Evolutionary conservation across 106 monocot species (phyloP).

Genomic region (Triglochin maritima): DNA sequence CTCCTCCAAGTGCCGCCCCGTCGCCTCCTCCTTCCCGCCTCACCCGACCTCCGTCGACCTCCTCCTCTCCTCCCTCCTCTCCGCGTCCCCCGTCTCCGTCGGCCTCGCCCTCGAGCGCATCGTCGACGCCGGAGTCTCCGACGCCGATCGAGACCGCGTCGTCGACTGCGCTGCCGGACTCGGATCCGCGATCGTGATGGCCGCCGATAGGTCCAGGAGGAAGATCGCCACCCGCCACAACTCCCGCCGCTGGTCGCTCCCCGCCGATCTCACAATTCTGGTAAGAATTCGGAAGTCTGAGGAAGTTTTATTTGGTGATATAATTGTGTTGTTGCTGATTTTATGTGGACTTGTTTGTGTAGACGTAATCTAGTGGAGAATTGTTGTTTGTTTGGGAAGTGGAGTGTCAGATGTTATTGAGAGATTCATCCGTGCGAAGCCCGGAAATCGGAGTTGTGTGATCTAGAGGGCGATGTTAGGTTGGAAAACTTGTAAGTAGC

Average conservation of each 20-base stretch:
- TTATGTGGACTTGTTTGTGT: not conserved
- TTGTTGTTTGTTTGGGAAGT: not conserved
- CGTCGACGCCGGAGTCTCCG: not conserved
- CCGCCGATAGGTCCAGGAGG: not conserved
- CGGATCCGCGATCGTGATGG: not conserved
- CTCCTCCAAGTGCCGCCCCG: too few species aligned
- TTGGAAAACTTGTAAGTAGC: too few species aligned
- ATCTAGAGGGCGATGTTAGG: too few species aligned
- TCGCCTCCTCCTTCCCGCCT: not conserved
- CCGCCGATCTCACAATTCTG: conserved; percentile 3
- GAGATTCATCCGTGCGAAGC: too few species aligned
- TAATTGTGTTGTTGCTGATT: not conserved
- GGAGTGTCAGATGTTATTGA: too few species aligned
- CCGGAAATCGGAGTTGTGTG: too few species aligned
- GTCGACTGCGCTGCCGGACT: not conserved
- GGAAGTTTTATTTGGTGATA: not conserved
- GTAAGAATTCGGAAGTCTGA: not conserved
- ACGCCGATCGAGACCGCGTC: not conserved
- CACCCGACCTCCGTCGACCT: not conserved
- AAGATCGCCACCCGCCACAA: conserved; percentile 4
- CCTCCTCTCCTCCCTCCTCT: conserved; percentile 1
- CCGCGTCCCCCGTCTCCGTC: not conserved
- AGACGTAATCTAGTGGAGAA: not conserved
- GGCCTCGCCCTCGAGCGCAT: not conserved
- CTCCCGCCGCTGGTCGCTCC: not conserved